These are phyloP conservation scores for Lipomyces anomalus DNA, from an alignment of 805 yeast species.

Conservation along the genomic window DNA sequence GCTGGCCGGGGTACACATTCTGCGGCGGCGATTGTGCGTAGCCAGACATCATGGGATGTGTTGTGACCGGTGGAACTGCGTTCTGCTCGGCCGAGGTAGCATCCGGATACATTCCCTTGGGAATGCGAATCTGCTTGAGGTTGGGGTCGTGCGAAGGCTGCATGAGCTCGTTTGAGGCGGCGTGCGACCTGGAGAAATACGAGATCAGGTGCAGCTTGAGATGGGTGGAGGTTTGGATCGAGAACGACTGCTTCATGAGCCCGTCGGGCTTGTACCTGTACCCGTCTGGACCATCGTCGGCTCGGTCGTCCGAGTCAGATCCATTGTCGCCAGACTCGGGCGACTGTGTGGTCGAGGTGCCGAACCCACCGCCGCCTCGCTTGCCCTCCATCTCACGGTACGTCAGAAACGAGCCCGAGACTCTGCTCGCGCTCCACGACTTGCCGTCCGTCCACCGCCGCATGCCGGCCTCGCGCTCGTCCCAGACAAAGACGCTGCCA, in stretches of 20 bases:
- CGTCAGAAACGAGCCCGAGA: constrained; percentile 55
- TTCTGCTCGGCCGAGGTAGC: constrained; percentile 24
- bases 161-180: constrained; percentile 28
- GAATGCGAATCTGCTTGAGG: constrained; percentile 35
- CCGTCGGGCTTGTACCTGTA: constrained; percentile 47
- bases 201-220: constrained; percentile 58
- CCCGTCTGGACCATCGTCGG: constrained; percentile 29
- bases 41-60: not conserved
- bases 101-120: constrained; percentile 38
- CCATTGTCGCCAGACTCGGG: constrained; percentile 7
- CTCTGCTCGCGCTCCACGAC: constrained; percentile 68
- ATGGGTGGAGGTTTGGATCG: constrained; percentile 47
- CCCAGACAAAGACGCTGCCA: constrained; percentile 67
- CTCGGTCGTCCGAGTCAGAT: constrained; percentile 6
- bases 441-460: constrained; percentile 76
- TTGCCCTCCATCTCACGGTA: constrained; percentile 54
- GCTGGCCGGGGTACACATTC: constrained; percentile 1
- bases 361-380: constrained; percentile 21
- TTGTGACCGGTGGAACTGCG: constrained; percentile 6
- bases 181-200: constrained; percentile 39
- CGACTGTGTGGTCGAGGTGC: constrained; percentile 13
- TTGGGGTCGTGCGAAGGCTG: constrained; percentile 45
- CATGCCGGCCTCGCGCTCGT: constrained; percentile 64
- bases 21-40: constrained; percentile 7
- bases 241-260: constrained; percentile 58